These are phyloP conservation scores for Sphagnum tenellum DNA, from an alignment of 225 moss, liverwort and hornwort species.

Conservation along the genomic window DNA sequence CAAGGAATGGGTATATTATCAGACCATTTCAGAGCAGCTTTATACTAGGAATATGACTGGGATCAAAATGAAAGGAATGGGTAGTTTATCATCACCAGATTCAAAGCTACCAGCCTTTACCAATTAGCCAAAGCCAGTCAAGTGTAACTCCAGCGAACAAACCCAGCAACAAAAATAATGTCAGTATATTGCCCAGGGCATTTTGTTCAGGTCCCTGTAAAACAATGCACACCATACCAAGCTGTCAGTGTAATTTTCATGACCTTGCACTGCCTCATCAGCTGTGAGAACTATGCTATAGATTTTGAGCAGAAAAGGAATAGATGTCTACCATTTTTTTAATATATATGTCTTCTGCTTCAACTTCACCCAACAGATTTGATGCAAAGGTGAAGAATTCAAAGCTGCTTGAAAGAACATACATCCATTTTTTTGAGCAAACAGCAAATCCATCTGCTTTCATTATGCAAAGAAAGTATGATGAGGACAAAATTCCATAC, in stretches of 20 bases:
- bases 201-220: conserved; percentile 88
- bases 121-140: conserved; percentile 94
- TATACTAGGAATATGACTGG: too few relatives aligned
- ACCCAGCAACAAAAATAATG: conserved; percentile 51
- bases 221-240: neutral
- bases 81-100: conserved; percentile 1
- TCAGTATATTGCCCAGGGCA: conserved; percentile 72
- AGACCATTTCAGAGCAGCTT: too few relatives aligned
- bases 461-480: too few relatives aligned
- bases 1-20: too few relatives aligned
- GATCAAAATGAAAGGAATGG: too few relatives aligned
- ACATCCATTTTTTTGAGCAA: too few relatives aligned
- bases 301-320: neutral
- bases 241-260: too few relatives aligned
- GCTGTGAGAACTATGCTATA: too few relatives aligned
- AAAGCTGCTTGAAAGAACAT: neutral
- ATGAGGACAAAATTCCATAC: conserved; percentile 23
- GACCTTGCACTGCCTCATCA: too few relatives aligned
- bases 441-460: too few relatives aligned
- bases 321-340: neutral
- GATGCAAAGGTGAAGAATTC: neutral
- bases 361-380: neutral
- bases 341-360: too few relatives aligned
- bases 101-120: conserved; percentile 62
- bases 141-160: conserved; percentile 57